Conservation (phyloP, 495 filamentous ascomycete species). For the Physcia stellaris region DNA sequence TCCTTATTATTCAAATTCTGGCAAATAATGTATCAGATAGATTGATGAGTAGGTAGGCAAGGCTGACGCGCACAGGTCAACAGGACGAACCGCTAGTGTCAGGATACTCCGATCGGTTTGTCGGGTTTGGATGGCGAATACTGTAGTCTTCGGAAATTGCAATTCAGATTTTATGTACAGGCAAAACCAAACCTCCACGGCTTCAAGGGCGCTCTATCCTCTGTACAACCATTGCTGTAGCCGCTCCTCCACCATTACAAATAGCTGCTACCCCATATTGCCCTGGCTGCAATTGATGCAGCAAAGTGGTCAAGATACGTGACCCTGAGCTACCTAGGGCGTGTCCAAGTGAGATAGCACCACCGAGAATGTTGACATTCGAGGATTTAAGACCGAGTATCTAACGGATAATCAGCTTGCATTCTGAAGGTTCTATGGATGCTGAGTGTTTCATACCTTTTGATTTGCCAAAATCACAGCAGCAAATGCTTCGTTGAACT, state of each 20-base stretch:
- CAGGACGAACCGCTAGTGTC: no score
- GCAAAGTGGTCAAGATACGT: constrained; percentile 74
- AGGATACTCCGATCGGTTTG: no score
- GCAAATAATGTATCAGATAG: no score
- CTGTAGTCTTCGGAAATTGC: no score
- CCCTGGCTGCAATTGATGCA: constrained; percentile 80
- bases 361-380: constrained; percentile 76
- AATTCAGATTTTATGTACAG: no score
- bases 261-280: constrained; percentile 94
- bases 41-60: no score
- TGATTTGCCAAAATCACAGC: constrained; percentile 92
- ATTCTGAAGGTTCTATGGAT: no score
- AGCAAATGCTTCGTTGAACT: constrained; percentile 97
- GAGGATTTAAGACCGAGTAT: constrained; percentile 17
- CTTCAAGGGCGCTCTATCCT: constrained; percentile 52
- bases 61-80: no score
- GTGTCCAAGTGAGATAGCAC: constrained; percentile 89
- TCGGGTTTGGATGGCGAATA: no score
- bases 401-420: not conserved
- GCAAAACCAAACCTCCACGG: not conserved
- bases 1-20: no score
- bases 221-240: constrained; percentile 86
- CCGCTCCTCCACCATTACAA: constrained; percentile 91
- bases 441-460: constrained; percentile 46
- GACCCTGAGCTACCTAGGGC: constrained; percentile 89